Base-by-base conservation (phyloP, 2,329 filamentous ascomycete genomes). In the Colletotrichum sp. region DNA sequence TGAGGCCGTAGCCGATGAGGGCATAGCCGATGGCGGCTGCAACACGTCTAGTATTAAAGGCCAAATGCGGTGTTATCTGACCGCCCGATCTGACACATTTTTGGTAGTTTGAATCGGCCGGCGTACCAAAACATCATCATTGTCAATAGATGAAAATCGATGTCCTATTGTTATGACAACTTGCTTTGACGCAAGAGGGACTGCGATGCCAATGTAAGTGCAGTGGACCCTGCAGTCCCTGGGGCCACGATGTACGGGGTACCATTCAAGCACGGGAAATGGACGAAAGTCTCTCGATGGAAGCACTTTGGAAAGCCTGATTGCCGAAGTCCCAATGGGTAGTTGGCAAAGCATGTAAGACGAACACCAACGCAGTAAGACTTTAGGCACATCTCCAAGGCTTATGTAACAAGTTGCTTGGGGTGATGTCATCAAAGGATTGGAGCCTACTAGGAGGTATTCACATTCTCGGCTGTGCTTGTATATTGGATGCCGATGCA, bases 111-210 rank as follows among this genome's bases (percentile, higher is more conserved):
- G 36, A 18, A 18, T 18, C 7, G 2, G 36, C 36, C 15, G 36
- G 15, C 15, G 15, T 39, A 8, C 8, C 16, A 44, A n/a, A 6
- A 44, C 1, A 44, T 1, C 5, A 44, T 10, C 36, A 21, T 49
- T 10, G 5, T 9, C 9, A 49, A 49, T 1, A 49, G 18, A 12
- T 1, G 3, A n/a, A 49, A 10, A n/a, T 49, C 9, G 18, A n/a
- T 49, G 39, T n/a, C 39, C 4, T 2, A 3, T 8, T 7, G 2
- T 1, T n/a, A 6, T 44, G 9, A 10, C 3, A 9, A n/a, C 1
- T 49, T n/a, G 1, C 18, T n/a, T n/a, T 12, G 5, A 12, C 16
- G 3, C 6, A n/a, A 12, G 5, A 44, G 39, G 39, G 8, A n/a
- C 8, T 44, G 16, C 8, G 5, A 3, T 1, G 39, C 5, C 18